phyloP scores from a whole-genome alignment of 805 yeast genomes.

The Candida insectorum region DNA sequence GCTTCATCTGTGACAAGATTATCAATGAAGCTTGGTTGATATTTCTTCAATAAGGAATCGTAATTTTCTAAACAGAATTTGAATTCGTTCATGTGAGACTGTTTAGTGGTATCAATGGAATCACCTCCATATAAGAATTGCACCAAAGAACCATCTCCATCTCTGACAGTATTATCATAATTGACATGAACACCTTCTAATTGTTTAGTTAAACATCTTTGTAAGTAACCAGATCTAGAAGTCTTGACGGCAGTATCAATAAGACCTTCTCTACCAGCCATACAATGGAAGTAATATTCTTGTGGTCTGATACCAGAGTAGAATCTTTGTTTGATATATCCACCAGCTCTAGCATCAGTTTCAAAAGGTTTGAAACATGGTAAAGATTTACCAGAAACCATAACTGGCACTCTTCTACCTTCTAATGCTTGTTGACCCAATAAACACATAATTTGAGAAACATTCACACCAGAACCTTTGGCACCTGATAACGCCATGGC shows the following conservation, averaged over 20 bases:
- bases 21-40: conserved; percentile 65
- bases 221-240: conserved; percentile 95
- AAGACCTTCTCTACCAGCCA: conserved; percentile 99
- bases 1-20: conserved; percentile 80
- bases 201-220: conserved; percentile 97
- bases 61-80: conserved; percentile 90
- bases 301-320: conserved; percentile 97
- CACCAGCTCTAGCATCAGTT: conserved; percentile 98
- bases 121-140: conserved; percentile 99
- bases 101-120: conserved; percentile 89
- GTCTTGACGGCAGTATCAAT: conserved; percentile 99
- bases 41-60: conserved; percentile 79
- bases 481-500: conserved; percentile 99
- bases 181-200: conserved; percentile 93
- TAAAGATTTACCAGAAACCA: conserved; percentile 96
- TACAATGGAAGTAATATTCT: conserved; percentile 99
- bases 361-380: conserved; percentile 97
- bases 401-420: conserved; percentile 98
- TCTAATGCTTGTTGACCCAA: conserved; percentile 98
- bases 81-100: conserved; percentile 90
- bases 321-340: conserved; percentile 94
- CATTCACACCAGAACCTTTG: conserved; percentile 97
- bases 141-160: conserved; percentile 87
- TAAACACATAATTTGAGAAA: conserved; percentile 98
- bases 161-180: conserved; percentile 94